Conservation (phyloP, 129 eudicot species). For the Lactuca saligna region DNA sequence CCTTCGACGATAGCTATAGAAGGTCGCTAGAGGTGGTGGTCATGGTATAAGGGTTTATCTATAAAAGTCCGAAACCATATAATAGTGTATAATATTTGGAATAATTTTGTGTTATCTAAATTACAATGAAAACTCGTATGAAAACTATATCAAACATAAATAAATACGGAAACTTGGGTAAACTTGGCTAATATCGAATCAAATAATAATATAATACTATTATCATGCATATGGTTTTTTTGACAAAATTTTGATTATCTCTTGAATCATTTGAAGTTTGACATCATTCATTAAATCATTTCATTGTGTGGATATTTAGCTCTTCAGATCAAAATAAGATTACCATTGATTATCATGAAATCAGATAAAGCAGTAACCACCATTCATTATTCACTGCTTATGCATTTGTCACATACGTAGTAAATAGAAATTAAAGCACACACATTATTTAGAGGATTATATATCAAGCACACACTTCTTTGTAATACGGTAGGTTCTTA, state of each 20-base stretch:
- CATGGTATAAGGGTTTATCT: too few relatives aligned
- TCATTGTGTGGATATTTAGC: not conserved
- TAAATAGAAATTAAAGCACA: slow-evolving; percentile 11
- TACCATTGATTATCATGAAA: slow-evolving; percentile 15
- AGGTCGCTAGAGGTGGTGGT: too few relatives aligned
- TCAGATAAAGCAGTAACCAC: slow-evolving; percentile 2
- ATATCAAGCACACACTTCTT: slow-evolving; percentile 28
- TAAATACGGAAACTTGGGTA: too few relatives aligned
- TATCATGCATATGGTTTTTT: not conserved
- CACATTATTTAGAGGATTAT: slow-evolving; percentile 37
- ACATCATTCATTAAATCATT: not conserved
- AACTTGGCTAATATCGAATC: too few relatives aligned
- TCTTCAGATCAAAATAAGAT: not conserved
- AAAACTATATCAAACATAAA: too few relatives aligned
- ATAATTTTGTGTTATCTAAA: too few relatives aligned
- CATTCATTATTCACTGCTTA: slow-evolving; percentile 27
- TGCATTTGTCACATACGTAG: slow-evolving; percentile 21
- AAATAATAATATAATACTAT: too few relatives aligned
- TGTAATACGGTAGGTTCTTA: slow-evolving; percentile 12
- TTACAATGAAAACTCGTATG: too few relatives aligned
- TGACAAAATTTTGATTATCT: too few relatives aligned
- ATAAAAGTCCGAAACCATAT: too few relatives aligned
- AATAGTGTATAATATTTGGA: too few relatives aligned
- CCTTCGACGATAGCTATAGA: too few relatives aligned
- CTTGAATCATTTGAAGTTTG: not conserved